These are phyloP conservation scores for Dendrocalamus latiflorus DNA, from an alignment of 202 grass and related monocot genomes.

Conservation along the genomic window DNA sequence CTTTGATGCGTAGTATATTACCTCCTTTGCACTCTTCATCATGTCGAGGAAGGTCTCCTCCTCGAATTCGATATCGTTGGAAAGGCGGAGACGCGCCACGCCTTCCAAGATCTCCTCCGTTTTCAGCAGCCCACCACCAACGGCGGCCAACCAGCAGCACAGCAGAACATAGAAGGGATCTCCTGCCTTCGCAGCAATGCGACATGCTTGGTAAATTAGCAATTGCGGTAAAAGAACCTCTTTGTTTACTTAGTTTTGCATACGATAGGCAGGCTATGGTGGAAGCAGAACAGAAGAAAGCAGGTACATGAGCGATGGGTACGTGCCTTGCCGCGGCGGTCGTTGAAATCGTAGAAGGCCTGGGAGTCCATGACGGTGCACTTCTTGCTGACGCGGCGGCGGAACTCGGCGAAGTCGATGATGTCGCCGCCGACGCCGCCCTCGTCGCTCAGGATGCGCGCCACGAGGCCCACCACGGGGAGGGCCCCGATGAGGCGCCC, in stretches of 20 bases:
- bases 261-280: no score
- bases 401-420: slow-evolving; percentile 94
- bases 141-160: slow-evolving; percentile 85
- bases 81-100: slow-evolving; percentile 84
- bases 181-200: slow-evolving; percentile 35
- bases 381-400: slow-evolving; percentile 80
- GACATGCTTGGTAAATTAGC: background rate
- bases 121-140: slow-evolving; percentile 77
- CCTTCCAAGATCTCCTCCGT: slow-evolving; percentile 92
- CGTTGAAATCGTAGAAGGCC: slow-evolving; percentile 83
- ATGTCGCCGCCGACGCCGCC: slow-evolving; percentile 79
- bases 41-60: slow-evolving; percentile 91
- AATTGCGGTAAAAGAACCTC: background rate
- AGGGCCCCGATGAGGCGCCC: slow-evolving; percentile 73
- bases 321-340: slow-evolving; percentile 65
- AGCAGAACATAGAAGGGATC: slow-evolving; percentile 86
- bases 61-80: slow-evolving; percentile 92
- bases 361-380: slow-evolving; percentile 76
- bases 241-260: background rate
- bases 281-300: no score
- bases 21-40: slow-evolving; percentile 81
- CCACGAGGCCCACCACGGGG: slow-evolving; percentile 76
- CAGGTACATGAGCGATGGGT: background rate
- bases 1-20: background rate
- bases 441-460: slow-evolving; percentile 88